Evolutionary conservation across 2,329 filamentous ascomycete genomes (phyloP), one percentile per base, ranked within the genome.

Genomic region (Pyrenophora tritici-repentis): DNA sequence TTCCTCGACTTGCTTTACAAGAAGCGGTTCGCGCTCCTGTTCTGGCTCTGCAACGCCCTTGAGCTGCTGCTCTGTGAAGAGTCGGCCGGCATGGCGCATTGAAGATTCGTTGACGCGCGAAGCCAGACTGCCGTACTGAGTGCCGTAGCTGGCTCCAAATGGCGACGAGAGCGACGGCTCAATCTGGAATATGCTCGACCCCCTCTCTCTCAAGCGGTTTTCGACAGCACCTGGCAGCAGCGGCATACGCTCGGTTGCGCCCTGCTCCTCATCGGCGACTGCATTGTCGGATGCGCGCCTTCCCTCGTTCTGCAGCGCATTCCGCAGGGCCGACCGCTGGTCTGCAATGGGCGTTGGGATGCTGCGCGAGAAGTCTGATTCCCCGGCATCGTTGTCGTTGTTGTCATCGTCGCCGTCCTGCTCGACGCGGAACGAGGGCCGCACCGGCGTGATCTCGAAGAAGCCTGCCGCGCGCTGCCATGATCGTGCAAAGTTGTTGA

Each of bases 381-480:
- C 72, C 29, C 70, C 70, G 9, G 58, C 52, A 34, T 56, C 53
- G 10, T 53, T 55, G 42, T 58, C 58, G 43, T 72, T 71, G 40
- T 71, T 71, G 18, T 62, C 53, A 35, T 48, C 53, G 10, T 56
- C 57, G 40, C 71, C 72, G 6, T 75, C 74, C 10, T 69, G 68
- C 35, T 66, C 68, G 43, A 79, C 69, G 45, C 90, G 79, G 69
- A 96, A 91, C 29, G 89, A 87, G 12, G 86, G 86, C 13, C 86
- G 84, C 47, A 89, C 86, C 4, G 91, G 90, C 29, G 94, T 87
- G 61, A 96, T 90, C 72, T 97, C 92, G 58, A 86, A 83, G 73
- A 97, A 97, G 50, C 83, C 87, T 20, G 91, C 91, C 32, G 93
- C 93, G 71, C 93, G 86, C 74, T 93, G 90, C 89, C 91, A 96